These are phyloP conservation scores for Hericium coralloides DNA, from an alignment of 768 basidiomycete genomes.

Conservation along the genomic window DNA sequence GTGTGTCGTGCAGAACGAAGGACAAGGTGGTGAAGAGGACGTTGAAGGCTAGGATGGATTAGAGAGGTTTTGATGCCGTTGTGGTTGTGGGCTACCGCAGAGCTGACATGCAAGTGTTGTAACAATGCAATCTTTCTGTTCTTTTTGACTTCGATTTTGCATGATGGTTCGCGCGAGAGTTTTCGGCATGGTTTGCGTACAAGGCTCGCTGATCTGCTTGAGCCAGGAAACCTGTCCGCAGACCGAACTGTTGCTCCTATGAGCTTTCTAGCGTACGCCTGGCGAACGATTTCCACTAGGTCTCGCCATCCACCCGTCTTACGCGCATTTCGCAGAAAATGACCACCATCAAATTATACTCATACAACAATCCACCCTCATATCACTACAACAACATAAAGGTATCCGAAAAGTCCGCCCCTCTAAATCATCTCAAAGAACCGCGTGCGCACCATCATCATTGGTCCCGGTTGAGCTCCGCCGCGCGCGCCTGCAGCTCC, in stretches of 20 bases:
- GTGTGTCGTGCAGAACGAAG: slow-evolving; percentile 42
- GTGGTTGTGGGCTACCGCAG: neutral
- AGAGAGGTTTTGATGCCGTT: slow-evolving; percentile 19
- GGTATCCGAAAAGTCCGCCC: neutral
- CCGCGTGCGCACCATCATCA: too few relatives aligned
- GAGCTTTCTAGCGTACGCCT: too few relatives aligned
- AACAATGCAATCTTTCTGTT: neutral
- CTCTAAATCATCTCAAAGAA: too few relatives aligned
- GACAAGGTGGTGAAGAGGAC: slow-evolving; percentile 76
- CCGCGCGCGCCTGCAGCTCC: slow-evolving; percentile 36
- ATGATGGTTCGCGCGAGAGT: neutral
- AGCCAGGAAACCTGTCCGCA: neutral
- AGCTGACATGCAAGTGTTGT: neutral
- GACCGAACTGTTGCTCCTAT: too few relatives aligned
- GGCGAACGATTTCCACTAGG: too few relatives aligned
- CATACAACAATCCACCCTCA: neutral
- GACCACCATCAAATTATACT: neutral
- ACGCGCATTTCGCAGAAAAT: too few relatives aligned
- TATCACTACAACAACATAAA: neutral
- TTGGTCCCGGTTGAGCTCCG: slow-evolving; percentile 30
- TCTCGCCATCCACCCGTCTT: too few relatives aligned
- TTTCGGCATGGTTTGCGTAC: neutral
- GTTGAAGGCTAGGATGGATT: slow-evolving; percentile 91
- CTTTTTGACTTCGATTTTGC: neutral
- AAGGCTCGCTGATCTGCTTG: neutral